Evolutionary conservation across 805 yeast species (phyloP), one percentile per base, ranked within the genome.

Genomic region (Naumovozyma baii): DNA sequence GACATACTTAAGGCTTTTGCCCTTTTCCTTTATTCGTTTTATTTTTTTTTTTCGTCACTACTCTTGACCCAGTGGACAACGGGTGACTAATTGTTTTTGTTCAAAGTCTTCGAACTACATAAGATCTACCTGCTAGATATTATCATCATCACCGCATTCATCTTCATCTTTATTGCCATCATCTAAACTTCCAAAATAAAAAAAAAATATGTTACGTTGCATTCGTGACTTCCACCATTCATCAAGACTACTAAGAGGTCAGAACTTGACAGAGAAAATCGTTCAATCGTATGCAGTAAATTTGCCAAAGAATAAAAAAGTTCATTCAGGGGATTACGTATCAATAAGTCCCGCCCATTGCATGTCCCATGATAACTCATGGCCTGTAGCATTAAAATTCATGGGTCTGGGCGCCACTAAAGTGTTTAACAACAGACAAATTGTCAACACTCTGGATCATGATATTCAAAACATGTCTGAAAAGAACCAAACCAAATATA

Each of bases 331-430:
- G 12, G 99, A 92, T 66, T 92, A 88, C 64, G 97, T 94, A 38
- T 77, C 95, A 2, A 90, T 92, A 57, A 74, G 69, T 54, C 99
- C 99, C 3, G 90, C 95, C 2, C 95, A 92, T 67, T 94, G 96
- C 63, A 92, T 92, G 99, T 86, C 97, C 13, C 99, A 92, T 62
- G 99, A 92, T 63, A 92, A 92, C 65, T 81, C 96, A 33, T 94
- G 99, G 98, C 99, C 99, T 1, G 96, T 92, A 14, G 98, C 98
- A 1, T 72, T 90, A 57, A 92, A 92, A 66, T 92, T 92, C 67
- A 85, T 76, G 79, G 95, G 95, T 4, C 72, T 92, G 29, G 98
- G 98, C 1, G 96, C 96, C 29, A 75, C 76, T 16, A 69, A 76
- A 44, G 84, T 92, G 42, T 76, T 80, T 50, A 83, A 92, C 57